Evolutionary conservation across 148 eudicot species (phyloP).

Genomic region (Dianthus caryophyllus): DNA sequence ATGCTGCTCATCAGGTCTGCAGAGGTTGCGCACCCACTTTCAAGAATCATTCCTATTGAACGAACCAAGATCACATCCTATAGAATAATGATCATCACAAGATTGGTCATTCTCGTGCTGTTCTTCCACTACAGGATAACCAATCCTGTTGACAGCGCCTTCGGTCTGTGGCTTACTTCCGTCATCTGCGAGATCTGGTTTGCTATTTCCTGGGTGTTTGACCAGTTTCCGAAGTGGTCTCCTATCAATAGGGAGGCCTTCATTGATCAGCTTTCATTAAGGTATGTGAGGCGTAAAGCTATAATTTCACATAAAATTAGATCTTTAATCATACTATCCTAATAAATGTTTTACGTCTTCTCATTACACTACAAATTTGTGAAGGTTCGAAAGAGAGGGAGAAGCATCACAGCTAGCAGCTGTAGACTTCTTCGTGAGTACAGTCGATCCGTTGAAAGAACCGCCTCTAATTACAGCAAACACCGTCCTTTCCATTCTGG

Average conservation of each 20-base stretch:
- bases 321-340: too few species aligned
- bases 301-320: too few species aligned
- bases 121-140: constrained; percentile 94
- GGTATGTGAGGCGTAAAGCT: constrained; percentile 34
- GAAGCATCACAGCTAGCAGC: constrained; percentile 81
- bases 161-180: constrained; percentile 93
- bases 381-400: constrained; percentile 84
- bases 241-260: constrained; percentile 78
- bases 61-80: constrained; percentile 75
- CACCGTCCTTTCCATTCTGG: constrained; percentile 92
- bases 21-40: constrained; percentile 59
- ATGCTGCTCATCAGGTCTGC: constrained; percentile 42
- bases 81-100: constrained; percentile 68
- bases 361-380: neutral
- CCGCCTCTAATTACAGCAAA: constrained; percentile 93
- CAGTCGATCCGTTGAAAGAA: constrained; percentile 97
- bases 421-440: constrained; percentile 97
- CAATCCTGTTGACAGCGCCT: constrained; percentile 89
- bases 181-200: constrained; percentile 99
- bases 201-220: constrained; percentile 92
- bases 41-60: constrained; percentile 63
- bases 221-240: constrained; percentile 98
- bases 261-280: constrained; percentile 65
- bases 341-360: neutral
- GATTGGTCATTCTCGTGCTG: constrained; percentile 69